Evolutionary conservation across 2,329 filamentous ascomycete genomes (phyloP).

Genomic region (Calonectria montana): DNA sequence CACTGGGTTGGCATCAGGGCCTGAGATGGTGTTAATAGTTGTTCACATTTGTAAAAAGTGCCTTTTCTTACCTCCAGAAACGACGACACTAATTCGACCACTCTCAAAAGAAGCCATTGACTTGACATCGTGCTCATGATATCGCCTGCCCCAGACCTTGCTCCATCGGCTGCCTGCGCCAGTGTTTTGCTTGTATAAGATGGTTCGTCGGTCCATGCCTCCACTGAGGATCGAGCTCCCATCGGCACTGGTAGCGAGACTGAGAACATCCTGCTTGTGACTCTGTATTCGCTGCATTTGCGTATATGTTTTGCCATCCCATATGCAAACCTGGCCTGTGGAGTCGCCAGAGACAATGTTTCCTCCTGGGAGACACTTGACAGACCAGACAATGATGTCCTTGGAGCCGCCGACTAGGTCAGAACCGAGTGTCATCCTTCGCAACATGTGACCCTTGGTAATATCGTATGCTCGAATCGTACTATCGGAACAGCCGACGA

Average conservation of each 20-base stretch:
- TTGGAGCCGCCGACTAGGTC: slow-evolving; percentile 82
- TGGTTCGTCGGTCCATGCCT: slow-evolving; percentile 90
- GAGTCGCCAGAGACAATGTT: slow-evolving; percentile 97
- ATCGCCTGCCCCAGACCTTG: slow-evolving; percentile 85
- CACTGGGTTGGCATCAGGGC: slow-evolving; percentile 86
- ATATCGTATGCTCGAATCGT: slow-evolving; percentile 93
- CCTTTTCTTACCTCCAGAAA: slow-evolving; percentile 84
- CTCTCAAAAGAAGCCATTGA: slow-evolving; percentile 92
- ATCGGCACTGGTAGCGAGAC: slow-evolving; percentile 84
- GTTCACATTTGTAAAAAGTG: neutral
- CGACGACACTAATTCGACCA: slow-evolving; percentile 83
- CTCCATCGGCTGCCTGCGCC: slow-evolving; percentile 78
- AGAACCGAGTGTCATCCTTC: slow-evolving; percentile 87
- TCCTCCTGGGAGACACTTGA: slow-evolving; percentile 87
- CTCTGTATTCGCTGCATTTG: slow-evolving; percentile 86
- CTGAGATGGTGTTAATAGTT: slow-evolving; percentile 54
- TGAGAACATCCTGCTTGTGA: slow-evolving; percentile 91
- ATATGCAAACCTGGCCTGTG: slow-evolving; percentile 91
- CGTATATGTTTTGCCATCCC: slow-evolving; percentile 93
- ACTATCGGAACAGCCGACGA: slow-evolving; percentile 96
- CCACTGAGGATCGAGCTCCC: slow-evolving; percentile 87
- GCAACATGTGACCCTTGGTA: slow-evolving; percentile 78
- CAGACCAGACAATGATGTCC: slow-evolving; percentile 91
- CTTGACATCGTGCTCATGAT: slow-evolving; percentile 96
- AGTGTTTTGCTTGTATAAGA: slow-evolving; percentile 78